Percentiles rank a stretch among this genome's conserved stretches.
phyloP scores from a whole-genome alignment of 202 grass and related monocot species.

The Schoenoplectus triqueter region DNA sequence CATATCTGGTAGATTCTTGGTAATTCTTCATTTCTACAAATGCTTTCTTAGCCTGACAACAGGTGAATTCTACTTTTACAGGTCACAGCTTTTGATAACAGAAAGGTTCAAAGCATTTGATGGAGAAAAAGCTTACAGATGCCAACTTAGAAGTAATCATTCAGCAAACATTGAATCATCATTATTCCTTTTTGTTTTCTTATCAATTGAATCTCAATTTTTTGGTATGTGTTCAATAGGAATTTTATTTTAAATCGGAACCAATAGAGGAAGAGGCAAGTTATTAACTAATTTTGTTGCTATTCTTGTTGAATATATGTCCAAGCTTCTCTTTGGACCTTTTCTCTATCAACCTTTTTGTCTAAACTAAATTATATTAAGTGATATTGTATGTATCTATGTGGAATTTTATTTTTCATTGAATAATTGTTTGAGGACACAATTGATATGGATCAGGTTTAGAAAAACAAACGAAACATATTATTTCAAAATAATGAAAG shows the following conservation, averaged over 20 bases:
- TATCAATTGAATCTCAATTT: slow-evolving; percentile 42
- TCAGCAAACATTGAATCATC: slow-evolving; percentile 14
- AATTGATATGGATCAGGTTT: slow-evolving; percentile 32
- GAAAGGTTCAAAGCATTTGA: slow-evolving; percentile 69
- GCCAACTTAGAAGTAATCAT: slow-evolving; percentile 72
- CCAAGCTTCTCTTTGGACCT: not conserved
- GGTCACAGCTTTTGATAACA: slow-evolving; percentile 95
- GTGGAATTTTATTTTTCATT: not conserved
- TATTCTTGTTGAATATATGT: slow-evolving; percentile 10
- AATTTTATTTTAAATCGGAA: slow-evolving; percentile 91
- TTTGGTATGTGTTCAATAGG: slow-evolving; percentile 42
- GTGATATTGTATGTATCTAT: not conserved
- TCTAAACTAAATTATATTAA: not conserved
- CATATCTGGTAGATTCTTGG: not conserved
- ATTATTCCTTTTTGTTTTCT: slow-evolving; percentile 16
- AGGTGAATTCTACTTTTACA: slow-evolving; percentile 37
- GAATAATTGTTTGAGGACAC: not conserved
- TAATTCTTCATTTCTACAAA: slow-evolving; percentile 8
- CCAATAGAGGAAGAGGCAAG: slow-evolving; percentile 67
- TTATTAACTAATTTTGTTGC: slow-evolving; percentile 21
- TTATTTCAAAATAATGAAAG: slow-evolving; percentile 48
- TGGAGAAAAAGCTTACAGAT: slow-evolving; percentile 77
- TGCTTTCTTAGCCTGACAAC: slow-evolving; percentile 6
- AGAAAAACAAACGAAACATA: slow-evolving; percentile 17
- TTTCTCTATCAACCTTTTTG: too few species aligned